Base-by-base conservation (phyloP, 2,329 filamentous ascomycete genomes). In the Xylariaceae sp. region DNA sequence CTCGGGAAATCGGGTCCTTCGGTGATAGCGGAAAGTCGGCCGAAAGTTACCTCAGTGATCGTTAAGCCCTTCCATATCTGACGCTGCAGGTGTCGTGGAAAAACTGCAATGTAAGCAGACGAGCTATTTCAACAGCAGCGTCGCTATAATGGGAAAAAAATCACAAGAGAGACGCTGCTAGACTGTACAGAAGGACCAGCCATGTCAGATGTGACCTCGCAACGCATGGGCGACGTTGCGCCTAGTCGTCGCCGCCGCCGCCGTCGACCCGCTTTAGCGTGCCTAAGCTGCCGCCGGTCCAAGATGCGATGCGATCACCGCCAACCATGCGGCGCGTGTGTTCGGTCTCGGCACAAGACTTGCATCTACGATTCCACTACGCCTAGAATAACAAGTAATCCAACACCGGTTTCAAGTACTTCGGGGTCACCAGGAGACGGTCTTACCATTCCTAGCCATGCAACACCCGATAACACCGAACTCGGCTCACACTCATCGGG, bases 301-400 rank as follows among this genome's bases (percentile, higher is more conserved):
- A 83, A 83, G 56, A 73, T 82, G 42, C 68, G 70, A 32, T 83
- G 78, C 52, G 73, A 83, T 51, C 71, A 74, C 34, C 70, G 71
- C 42, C 57, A 61, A 5, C 79, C 79, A 1, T 83, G 78, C 50
- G 68, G 64, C 43, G 76, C 78, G 41, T 83, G 79, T 51, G 43
- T 71, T n/a, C 70, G 71, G 46, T 73, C 74, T 15, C 70, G 69
- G 47, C 73, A 70, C 28, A 64, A 68, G 5, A 64, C 65, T 14
- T 83, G 79, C 50, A 65, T 73, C 1, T 82, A 52, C 41, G 53
- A 58, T 35, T 30, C 50, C 8, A 9, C 9, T 11, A 27, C 29
- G 3, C 14, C 31, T n/a, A 31, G 26, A 31, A 24, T 35, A 44
- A 13, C 48, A 53, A 29, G 51, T 56, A 15, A 54, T 59, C 39